A percentile compares a stretch with the other conserved stretches of the same genome.
phyloP scores from a whole-genome alignment of 176 grass and related monocot genomes.

The Eleusine coracana region DNA sequence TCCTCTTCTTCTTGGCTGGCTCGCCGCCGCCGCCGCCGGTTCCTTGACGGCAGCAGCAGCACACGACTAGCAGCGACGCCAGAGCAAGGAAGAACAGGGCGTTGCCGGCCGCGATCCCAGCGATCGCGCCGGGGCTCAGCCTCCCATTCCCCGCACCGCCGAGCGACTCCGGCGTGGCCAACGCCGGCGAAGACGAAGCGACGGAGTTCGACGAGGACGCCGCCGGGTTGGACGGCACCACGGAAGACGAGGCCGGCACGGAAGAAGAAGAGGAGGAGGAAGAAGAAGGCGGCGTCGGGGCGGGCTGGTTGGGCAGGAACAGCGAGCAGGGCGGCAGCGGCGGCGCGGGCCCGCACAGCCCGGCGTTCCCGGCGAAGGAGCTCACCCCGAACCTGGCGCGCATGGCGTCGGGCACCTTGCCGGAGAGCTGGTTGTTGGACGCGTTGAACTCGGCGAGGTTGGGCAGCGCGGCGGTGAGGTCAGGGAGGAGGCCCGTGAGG shows the following conservation, averaged over 20 bases:
- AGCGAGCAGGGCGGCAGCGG: constrained; percentile 55
- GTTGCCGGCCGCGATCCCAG: no score
- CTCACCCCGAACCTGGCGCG: constrained; percentile 49
- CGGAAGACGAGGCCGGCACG: background rate
- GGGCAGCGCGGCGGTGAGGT: constrained; percentile 43
- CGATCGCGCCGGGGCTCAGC: no score
- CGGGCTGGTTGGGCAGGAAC: constrained; percentile 55
- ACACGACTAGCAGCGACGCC: constrained; percentile 54
- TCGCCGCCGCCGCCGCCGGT: constrained; percentile 8
- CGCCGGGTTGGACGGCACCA: constrained; percentile 53
- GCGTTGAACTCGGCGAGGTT: constrained; percentile 61
- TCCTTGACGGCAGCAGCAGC: constrained; percentile 55
- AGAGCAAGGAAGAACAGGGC: no score
- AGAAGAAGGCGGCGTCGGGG: constrained; percentile 29
- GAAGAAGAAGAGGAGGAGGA: background rate
- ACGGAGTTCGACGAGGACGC: constrained; percentile 24
- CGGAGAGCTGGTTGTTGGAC: constrained; percentile 79
- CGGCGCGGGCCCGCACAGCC: constrained; percentile 47
- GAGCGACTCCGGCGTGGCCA: background rate
- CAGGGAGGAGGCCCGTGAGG: constrained; percentile 57
- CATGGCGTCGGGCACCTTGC: constrained; percentile 60
- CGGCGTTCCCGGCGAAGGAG: constrained; percentile 58
- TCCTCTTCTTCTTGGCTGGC: constrained; percentile 43
- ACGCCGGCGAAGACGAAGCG: background rate
- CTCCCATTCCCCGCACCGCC: no score